These are phyloP conservation scores for Suillus placidus DNA, from an alignment of 768 basidiomycete genomes.

Conservation along the genomic window DNA sequence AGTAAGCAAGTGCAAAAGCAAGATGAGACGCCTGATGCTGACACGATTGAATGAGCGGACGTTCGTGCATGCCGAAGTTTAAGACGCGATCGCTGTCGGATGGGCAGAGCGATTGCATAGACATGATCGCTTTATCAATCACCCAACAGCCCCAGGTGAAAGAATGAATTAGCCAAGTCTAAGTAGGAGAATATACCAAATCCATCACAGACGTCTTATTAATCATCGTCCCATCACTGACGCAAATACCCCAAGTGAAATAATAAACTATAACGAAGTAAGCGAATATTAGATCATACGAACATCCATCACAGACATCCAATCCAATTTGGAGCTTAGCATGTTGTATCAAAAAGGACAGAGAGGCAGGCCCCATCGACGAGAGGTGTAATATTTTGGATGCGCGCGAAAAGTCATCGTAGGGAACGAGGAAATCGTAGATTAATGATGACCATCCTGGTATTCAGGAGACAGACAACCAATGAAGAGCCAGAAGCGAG, in stretches of 20 bases:
- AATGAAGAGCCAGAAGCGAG: neutral
- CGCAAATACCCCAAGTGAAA: neutral
- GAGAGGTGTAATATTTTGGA: neutral
- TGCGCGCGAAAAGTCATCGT: neutral
- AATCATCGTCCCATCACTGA: neutral
- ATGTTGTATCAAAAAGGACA: neutral
- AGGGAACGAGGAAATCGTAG: neutral
- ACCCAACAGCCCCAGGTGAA: neutral
- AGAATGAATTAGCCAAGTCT: neutral
- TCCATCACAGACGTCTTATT: neutral
- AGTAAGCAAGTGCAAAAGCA: constrained; percentile 42
- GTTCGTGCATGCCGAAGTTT: neutral
- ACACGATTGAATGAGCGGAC: neutral
- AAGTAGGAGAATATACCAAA: neutral
- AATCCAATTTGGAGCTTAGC: no score
- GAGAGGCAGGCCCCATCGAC: neutral
- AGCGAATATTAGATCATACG: neutral
- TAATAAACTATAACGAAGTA: no score
- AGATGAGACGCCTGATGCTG: neutral
- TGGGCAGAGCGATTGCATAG: neutral
- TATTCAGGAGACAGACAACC: neutral
- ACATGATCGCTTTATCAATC: no score
- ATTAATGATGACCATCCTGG: constrained; percentile 24
- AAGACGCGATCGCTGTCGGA: no score
- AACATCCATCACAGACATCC: no score